These are phyloP conservation scores for Huntiella decipiens DNA, from an alignment of 2,329 filamentous ascomycete species.

Conservation along the genomic window DNA sequence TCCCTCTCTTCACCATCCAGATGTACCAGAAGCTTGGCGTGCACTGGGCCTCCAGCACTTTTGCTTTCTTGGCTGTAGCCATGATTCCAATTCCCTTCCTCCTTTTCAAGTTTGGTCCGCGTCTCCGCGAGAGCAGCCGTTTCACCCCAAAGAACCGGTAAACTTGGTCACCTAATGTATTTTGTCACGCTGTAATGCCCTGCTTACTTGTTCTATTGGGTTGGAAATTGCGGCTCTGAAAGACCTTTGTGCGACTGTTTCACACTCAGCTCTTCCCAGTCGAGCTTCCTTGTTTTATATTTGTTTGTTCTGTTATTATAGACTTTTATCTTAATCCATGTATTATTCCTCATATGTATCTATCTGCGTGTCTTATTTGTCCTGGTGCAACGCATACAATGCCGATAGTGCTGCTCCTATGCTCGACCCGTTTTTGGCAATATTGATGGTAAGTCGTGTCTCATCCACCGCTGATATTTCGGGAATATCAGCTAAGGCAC, in stretches of 20 bases:
- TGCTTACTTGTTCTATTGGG: too few relatives aligned
- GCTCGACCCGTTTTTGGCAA: constrained; percentile 55
- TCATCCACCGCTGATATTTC: constrained; percentile 41
- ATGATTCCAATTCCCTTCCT: constrained; percentile 34
- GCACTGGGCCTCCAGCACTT: constrained; percentile 27
- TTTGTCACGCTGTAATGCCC: not conserved
- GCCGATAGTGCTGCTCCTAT: constrained; percentile 56
- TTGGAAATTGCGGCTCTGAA: too few relatives aligned
- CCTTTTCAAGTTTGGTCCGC: constrained; percentile 29
- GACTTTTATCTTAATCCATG: constrained; percentile 7
- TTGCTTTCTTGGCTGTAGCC: constrained; percentile 27
- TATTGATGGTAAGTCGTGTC: constrained; percentile 46
- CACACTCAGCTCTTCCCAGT: not conserved
- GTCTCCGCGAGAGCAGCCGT: constrained; percentile 16
- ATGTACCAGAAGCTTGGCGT: constrained; percentile 28
- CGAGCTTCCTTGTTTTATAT: not conserved
- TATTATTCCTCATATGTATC: too few relatives aligned
- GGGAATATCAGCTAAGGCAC: constrained; percentile 42
- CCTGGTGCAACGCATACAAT: constrained; percentile 11
- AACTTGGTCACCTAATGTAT: not conserved
- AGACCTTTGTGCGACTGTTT: not conserved
- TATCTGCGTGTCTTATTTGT: not conserved
- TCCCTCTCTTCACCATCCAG: constrained; percentile 42
- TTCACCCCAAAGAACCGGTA: not conserved
- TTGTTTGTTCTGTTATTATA: not conserved